Percentiles rank a stretch among this genome's conserved stretches.
phyloP scores from a whole-genome alignment of 2,329 filamentous ascomycete genomes.

The Colletotrichum paranaense region DNA sequence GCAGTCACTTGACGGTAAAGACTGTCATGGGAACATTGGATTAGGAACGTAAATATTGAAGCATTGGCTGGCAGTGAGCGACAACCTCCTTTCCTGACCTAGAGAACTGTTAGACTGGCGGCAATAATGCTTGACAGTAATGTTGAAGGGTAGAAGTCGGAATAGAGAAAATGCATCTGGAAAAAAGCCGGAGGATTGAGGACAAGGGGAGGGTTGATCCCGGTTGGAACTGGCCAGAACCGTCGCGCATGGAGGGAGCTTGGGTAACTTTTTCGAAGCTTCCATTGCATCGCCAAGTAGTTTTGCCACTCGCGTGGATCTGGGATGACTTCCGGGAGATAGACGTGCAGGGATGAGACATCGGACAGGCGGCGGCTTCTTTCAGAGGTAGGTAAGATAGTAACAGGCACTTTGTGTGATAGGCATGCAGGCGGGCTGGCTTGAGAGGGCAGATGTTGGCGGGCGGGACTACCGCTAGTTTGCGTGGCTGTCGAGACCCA shows the following conservation, averaged over 20 bases:
- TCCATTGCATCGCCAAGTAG: not conserved
- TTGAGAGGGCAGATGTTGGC: not conserved
- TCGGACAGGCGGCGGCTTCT: not conserved
- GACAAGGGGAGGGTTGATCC: not conserved
- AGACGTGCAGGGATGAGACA: not conserved
- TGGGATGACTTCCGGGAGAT: not conserved
- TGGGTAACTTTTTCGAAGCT: not conserved
- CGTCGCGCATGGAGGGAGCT: not conserved
- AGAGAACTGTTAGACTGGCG: not conserved
- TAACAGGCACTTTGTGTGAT: too few species aligned
- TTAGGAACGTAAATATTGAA: not conserved
- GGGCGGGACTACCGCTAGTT: not conserved
- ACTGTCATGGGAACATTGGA: not conserved
- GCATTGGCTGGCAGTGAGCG: not conserved
- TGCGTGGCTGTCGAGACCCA: not conserved
- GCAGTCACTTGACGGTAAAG: not conserved
- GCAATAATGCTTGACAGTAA: not conserved
- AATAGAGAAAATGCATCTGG: not conserved
- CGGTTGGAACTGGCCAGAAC: not conserved
- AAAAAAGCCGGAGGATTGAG: not conserved
- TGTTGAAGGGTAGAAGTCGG: not conserved
- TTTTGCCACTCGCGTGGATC: constrained; percentile 2
- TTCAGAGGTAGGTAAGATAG: not conserved
- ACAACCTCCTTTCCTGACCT: not conserved
- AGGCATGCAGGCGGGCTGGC: not conserved